Evolutionary conservation across 1,284 basidiomycete species (phyloP).

Genomic region (Pseudozyma hubeiensis): DNA sequence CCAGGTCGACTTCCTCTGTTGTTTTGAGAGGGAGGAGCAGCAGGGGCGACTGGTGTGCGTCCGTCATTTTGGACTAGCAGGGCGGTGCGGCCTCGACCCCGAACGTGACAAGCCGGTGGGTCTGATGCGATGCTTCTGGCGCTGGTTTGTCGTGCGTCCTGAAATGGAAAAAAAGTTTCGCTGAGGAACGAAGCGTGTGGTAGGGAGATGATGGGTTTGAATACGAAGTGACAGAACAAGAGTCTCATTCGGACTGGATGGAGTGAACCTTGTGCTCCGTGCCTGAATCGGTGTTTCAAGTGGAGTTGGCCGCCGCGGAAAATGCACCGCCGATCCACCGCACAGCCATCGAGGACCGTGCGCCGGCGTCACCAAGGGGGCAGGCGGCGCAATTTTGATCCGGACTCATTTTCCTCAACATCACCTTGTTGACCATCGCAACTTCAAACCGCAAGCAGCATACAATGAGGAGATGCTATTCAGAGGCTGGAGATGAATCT

Average conservation of each 20-base stretch:
- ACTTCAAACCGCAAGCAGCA: too few species aligned
- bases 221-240: too few species aligned
- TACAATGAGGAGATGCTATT: too few species aligned
- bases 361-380: background rate
- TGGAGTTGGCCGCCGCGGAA: background rate
- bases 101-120: too few species aligned
- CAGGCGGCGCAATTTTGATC: background rate
- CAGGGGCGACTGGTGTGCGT: conserved; percentile 46
- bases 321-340: background rate
- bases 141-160: too few species aligned
- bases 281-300: background rate
- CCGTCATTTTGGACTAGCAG: conserved; percentile 30
- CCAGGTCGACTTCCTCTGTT: conserved; percentile 82
- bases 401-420: background rate
- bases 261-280: too few species aligned
- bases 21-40: conserved; percentile 72
- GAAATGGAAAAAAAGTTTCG: too few species aligned
- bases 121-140: too few species aligned
- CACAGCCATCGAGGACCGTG: conserved; percentile 4
- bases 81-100: too few species aligned
- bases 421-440: background rate
- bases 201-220: too few species aligned
- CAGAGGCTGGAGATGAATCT: background rate
- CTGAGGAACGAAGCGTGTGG: too few species aligned
- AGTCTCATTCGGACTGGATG: too few species aligned